Evolutionary conservation across 1,139 yeast species (phyloP), one percentile per base, ranked within the genome.

Genomic region (Lodderomyces jiufengensis): DNA sequence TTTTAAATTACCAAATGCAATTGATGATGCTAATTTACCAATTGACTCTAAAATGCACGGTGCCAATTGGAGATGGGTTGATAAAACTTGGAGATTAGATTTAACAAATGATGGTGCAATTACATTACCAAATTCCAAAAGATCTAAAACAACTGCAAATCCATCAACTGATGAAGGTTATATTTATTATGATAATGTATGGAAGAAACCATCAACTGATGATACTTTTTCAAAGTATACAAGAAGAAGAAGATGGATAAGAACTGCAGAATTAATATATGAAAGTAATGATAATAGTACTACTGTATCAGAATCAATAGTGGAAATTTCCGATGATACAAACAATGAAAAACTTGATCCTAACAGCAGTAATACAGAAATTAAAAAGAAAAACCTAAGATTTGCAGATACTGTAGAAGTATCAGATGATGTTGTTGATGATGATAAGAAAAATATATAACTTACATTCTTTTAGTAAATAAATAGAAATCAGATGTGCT

Each of bases 61-160:
- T 3, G 80, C 92, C 66, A 70, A 70, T 24, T 92, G 98, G 97
- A 73, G 85, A 53, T 92, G 97, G 97, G 87, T 87, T 14, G 97
- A 90, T 56, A 79, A 78, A 54, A 76, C 88, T 1, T 92, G 98
- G 98, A 69, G 88, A 46, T 70, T 90, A 40, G 98, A 90, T 59
- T 66, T 85, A 46, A 83, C 95, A 9, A 87, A 86, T 51, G 95
- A 86, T 55, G 95, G 95, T 2, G 80, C 95, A 3, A 73, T 87
- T 33, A 84, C 84, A 33, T 64, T 84, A 38, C 73, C 85, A 15
- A 73, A 78, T 31, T 68, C 80, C 10, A 78, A 78, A 48, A 71
- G 84, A 34, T 61, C 73, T 4, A 81, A 78, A 51, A 76, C 92
- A 2, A 79, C 86, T 0, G 85, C 92, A 1, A 81, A 84, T 49